Evolutionary conservation across 225 moss, liverwort and hornwort species (phyloP), one percentile per base, ranked within the genome.

Genomic region (Sphagnum tenellum): DNA sequence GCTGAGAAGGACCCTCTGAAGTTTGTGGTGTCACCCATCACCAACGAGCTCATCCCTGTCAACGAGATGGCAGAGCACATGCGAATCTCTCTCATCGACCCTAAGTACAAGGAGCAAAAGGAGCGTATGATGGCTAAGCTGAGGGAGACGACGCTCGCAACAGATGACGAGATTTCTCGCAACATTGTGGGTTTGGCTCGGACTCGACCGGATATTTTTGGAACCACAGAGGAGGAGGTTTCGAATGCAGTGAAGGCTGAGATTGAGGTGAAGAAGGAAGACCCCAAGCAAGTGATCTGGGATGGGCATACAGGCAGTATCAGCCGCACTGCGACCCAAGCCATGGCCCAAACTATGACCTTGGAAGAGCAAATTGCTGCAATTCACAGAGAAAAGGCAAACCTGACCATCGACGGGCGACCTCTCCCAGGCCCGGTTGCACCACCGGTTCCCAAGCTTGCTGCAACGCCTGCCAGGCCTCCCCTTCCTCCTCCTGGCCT

Each of bases 31-130:
- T 98, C 98, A 4, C 98, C 98, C 46, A 98, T 98, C 44, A 98
- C 98, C 50, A 88, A 83, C 57, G 98, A 98, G 75, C 83, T 90
- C 65, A 90, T 98, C 72, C 89, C 93, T 13, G 86, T 92, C 71
- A 98, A 98, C 62, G 98, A 98, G 78, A 98, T 98, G 98, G 98
- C 98, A 8, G 98, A 98, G 71, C 98, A 98, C 69, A 98, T 98
- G 98, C 87, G 98, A 12, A 98, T 98, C 69, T 98, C 98, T 50
- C 79, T 98, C 62, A 98, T 98, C 52, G 98, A 98, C 73, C 98
- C 98, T 3, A 98, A 98, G 72, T 98, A 98, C 70, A 98, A 98
- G 84, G 98, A 98, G 52, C 98, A 98, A 67, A 98, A 98, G 82
- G 98, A 98, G 76, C 89, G 98, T 50, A 98, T 98, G 98, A 93